A percentile compares a stretch with the other conserved stretches of the same genome.
These are phyloP conservation scores for Crucibulum laeve DNA, from an alignment of 768 basidiomycete species.

Conservation along the genomic window DNA sequence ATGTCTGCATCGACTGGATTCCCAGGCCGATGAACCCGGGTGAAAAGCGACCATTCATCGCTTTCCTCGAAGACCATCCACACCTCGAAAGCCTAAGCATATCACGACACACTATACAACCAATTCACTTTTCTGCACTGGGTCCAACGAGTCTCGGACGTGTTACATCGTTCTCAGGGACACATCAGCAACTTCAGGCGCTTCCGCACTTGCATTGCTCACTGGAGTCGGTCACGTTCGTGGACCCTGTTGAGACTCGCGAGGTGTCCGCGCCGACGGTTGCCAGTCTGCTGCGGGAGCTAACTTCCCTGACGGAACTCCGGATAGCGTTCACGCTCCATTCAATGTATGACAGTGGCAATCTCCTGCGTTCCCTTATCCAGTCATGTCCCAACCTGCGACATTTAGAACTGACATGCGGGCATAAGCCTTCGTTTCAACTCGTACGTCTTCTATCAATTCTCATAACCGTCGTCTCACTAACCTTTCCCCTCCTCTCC, in stretches of 20 bases:
- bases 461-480: background rate
- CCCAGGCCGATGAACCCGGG: constrained; percentile 28
- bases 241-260: constrained; percentile 63
- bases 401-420: constrained; percentile 62
- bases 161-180: constrained; percentile 61
- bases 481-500: too few relatives aligned
- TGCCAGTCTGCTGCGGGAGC: constrained; percentile 51
- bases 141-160: constrained; percentile 38
- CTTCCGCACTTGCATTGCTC: constrained; percentile 45
- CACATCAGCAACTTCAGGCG: constrained; percentile 62
- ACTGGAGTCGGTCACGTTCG: constrained; percentile 55
- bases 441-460: constrained; percentile 40
- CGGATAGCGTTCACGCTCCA: constrained; percentile 67
- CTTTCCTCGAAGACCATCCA: constrained; percentile 66
- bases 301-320: constrained; percentile 53
- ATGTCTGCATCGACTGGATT: constrained; percentile 59
- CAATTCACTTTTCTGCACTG: constrained; percentile 47
- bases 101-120: constrained; percentile 50
- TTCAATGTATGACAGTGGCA: constrained; percentile 70
- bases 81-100: constrained; percentile 43
- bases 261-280: constrained; percentile 64
- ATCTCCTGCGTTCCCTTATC: constrained; percentile 62
- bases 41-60: constrained; percentile 54
- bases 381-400: constrained; percentile 61
- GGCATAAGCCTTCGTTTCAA: constrained; percentile 68